phyloP scores from a whole-genome alignment of 306 rosid genomes.

The Sindora glabra region DNA sequence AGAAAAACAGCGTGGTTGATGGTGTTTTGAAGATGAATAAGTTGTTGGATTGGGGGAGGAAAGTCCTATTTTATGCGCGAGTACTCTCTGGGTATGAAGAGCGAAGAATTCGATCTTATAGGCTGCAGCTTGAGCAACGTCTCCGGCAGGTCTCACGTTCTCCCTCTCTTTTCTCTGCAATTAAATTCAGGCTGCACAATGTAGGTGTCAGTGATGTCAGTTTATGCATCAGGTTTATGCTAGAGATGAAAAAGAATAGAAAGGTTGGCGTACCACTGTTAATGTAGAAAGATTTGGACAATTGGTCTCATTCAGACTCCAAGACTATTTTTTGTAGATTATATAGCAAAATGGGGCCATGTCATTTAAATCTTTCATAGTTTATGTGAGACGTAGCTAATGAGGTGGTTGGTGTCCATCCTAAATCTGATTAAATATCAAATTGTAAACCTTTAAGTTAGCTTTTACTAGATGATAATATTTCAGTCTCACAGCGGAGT shows the following conservation, averaged over 20 bases:
- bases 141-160: no score
- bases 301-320: neutral
- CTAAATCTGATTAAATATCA: neutral
- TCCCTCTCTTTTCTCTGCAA: no score
- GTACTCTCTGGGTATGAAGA: conserved; percentile 52
- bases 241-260: no score
- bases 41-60: conserved; percentile 42
- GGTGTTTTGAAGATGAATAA: no score
- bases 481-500: neutral
- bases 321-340: neutral
- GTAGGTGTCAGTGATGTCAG: no score
- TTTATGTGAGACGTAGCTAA: no score
- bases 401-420: neutral
- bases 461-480: neutral
- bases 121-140: conserved; percentile 34
- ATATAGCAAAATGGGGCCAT: neutral
- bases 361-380: no score
- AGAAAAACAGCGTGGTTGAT: no score
- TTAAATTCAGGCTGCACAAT: no score
- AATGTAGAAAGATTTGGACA: no score
- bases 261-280: no score
- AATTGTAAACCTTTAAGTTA: neutral
- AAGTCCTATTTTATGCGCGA: conserved; percentile 41
- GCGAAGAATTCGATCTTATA: conserved; percentile 37
- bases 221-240: no score